phyloP scores from a whole-genome alignment of 192 early-diverging fungal species.

The Chytriomyces sp. region DNA sequence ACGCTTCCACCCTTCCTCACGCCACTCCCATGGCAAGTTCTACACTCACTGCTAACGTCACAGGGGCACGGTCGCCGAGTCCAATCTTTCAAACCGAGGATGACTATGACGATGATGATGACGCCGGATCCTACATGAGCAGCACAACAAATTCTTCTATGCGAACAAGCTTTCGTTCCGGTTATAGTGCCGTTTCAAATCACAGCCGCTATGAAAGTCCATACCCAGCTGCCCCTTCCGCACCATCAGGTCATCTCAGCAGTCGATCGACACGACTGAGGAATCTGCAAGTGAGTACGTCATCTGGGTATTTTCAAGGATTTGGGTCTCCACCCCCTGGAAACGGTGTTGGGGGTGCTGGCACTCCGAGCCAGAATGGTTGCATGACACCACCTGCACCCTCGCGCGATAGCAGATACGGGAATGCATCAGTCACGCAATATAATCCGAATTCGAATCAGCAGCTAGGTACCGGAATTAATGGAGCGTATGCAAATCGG shows the following conservation, averaged over 20 bases:
- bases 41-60: neutral
- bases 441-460: neutral
- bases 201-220: slow-evolving; percentile 16
- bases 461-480: neutral
- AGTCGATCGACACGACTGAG: slow-evolving; percentile 16
- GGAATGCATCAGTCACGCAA: neutral
- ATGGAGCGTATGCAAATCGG: slow-evolving; percentile 27
- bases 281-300: neutral
- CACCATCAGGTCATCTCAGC: slow-evolving; percentile 24
- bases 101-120: slow-evolving; percentile 44
- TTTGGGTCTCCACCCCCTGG: neutral
- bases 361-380: neutral
- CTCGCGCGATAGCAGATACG: neutral
- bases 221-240: neutral
- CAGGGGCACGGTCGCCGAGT: slow-evolving; percentile 47
- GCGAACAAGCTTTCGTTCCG: slow-evolving; percentile 31
- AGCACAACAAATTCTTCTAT: slow-evolving; percentile 27
- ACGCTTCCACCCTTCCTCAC: neutral
- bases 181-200: slow-evolving; percentile 11
- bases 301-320: neutral
- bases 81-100: slow-evolving; percentile 52
- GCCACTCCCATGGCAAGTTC: neutral
- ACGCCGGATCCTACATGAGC: slow-evolving; percentile 31
- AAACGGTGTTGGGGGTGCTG: no score
- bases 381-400: neutral